phyloP scores from a whole-genome alignment of 257 asterid species.

The Henckelia pumila region DNA sequence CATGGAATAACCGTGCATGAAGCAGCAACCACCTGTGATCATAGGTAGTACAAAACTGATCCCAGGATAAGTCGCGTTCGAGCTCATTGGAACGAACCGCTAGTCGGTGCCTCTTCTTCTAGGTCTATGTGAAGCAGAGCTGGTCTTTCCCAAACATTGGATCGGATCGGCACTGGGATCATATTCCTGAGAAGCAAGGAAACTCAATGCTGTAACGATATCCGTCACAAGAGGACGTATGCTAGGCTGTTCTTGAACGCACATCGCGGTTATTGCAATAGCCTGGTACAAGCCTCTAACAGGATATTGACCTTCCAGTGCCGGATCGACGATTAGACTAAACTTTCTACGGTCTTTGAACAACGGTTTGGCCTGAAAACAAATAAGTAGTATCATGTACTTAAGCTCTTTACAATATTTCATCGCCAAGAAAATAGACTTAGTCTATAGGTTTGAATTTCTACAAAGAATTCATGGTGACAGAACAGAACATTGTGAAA shows the following conservation, averaged over 20 bases:
- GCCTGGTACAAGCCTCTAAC: constrained; percentile 49
- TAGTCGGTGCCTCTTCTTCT: constrained; percentile 19
- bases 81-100: not conserved
- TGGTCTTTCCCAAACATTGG: constrained; percentile 15
- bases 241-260: constrained; percentile 50
- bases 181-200: constrained; percentile 38
- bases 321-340: constrained; percentile 45
- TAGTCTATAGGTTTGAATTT: not conserved
- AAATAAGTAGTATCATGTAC: not conserved
- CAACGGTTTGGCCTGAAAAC: constrained; percentile 45
- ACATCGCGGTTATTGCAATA: constrained; percentile 57
- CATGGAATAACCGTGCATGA: not conserved
- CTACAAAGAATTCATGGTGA: not conserved
- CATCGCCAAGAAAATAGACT: not conserved
- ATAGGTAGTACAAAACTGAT: constrained; percentile 26
- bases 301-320: constrained; percentile 43
- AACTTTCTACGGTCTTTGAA: constrained; percentile 49
- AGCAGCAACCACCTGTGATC: constrained; percentile 17
- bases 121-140: constrained; percentile 16
- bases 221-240: constrained; percentile 46
- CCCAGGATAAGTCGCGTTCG: not conserved
- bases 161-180: constrained; percentile 26
- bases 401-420: not conserved
- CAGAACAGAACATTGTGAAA: not conserved
- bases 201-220: constrained; percentile 41